Percentiles rank a stretch among this genome's conserved stretches.
phyloP scores from a whole-genome alignment of 2,329 filamentous ascomycete species.

The Stemphylium vesicarium region DNA sequence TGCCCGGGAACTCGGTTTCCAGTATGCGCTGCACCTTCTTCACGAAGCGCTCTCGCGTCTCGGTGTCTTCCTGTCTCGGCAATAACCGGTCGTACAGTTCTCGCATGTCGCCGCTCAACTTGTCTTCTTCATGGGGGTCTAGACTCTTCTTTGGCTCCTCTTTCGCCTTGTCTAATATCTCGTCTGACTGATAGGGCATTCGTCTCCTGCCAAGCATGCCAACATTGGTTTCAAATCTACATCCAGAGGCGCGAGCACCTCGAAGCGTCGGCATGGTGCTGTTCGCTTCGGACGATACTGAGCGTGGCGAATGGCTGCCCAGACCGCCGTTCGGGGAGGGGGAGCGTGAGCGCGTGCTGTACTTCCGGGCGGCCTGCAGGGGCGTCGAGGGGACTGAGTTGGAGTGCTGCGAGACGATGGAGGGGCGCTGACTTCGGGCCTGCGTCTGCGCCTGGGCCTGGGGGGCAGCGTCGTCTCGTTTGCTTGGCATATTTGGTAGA shows the following conservation, averaged over 20 bases:
- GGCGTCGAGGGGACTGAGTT: conserved; percentile 94
- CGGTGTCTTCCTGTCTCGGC: conserved; percentile 79
- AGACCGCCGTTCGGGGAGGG: conserved; percentile 78
- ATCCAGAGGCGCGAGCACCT: conserved; percentile 65
- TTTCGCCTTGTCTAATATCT: conserved; percentile 74
- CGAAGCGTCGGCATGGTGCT: conserved; percentile 72
- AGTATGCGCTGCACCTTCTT: conserved; percentile 86
- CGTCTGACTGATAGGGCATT: conserved; percentile 91
- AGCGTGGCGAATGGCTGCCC: conserved; percentile 84
- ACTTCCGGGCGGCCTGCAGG: conserved; percentile 83
- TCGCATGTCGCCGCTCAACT: conserved; percentile 81
- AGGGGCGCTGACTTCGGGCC: conserved; percentile 51
- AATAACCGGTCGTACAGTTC: conserved; percentile 84
- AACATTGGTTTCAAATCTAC: conserved; percentile 87
- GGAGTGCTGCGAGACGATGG: conserved; percentile 70
- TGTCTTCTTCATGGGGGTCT: conserved; percentile 50
- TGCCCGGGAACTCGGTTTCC: conserved; percentile 89
- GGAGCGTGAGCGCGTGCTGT: conserved; percentile 76
- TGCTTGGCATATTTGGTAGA: conserved; percentile 36
- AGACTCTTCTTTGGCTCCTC: conserved; percentile 66
- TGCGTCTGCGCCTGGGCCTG: conserved; percentile 11
- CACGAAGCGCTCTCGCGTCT: conserved; percentile 77
- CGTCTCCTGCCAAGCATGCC: conserved; percentile 76
- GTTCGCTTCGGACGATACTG: conserved; percentile 88
- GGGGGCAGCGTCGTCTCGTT: conserved; percentile 32